A percentile compares a stretch with the other conserved stretches of the same genome.
Conservation (phyloP, 1,284 basidiomycete genomes). For the Leccinum angustisporum region DNA sequence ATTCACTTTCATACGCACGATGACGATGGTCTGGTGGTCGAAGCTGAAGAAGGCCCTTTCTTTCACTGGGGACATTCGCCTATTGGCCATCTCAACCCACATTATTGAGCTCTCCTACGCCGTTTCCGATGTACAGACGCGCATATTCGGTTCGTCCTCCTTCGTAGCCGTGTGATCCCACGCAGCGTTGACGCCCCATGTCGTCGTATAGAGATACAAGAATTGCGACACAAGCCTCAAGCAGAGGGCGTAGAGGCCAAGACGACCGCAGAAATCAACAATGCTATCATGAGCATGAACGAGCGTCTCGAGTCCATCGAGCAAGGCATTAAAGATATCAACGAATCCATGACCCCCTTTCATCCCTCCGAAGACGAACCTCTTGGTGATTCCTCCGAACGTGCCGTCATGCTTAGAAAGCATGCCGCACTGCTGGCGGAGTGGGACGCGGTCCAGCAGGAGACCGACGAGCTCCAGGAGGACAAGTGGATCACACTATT, state of each 20-base stretch:
- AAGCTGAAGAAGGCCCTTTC: slow-evolving; percentile 30
- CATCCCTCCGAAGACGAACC: slow-evolving; percentile 47
- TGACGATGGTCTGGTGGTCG: slow-evolving; percentile 30
- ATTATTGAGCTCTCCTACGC: slow-evolving; percentile 81
- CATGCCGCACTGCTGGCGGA: slow-evolving; percentile 67
- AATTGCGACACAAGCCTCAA: slow-evolving; percentile 78
- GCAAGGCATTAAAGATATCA: slow-evolving; percentile 66
- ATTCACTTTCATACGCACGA: slow-evolving; percentile 13
- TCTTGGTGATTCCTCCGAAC: slow-evolving; percentile 45
- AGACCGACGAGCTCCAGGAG: no score
- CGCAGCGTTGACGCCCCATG: slow-evolving; percentile 12
- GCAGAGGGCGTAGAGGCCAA: slow-evolving; percentile 49
- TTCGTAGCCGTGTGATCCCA: slow-evolving; percentile 3
- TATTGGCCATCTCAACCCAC: slow-evolving; percentile 76
- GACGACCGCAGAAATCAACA: slow-evolving; percentile 72
- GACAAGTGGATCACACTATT: no score
- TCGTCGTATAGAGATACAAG: slow-evolving; percentile 67
- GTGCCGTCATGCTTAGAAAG: slow-evolving; percentile 62
- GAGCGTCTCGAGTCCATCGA: slow-evolving; percentile 75
- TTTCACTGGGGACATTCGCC: slow-evolving; percentile 58
- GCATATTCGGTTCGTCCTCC: slow-evolving; percentile 68
- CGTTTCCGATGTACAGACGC: slow-evolving; percentile 82
- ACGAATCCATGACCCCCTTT: slow-evolving; percentile 61
- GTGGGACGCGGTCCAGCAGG: slow-evolving; percentile 63
- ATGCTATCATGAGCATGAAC: slow-evolving; percentile 76